Evolutionary conservation across 108 stramenopile genomes (phyloP).

Genomic region (Pseudonitzschia delicatissima): DNA sequence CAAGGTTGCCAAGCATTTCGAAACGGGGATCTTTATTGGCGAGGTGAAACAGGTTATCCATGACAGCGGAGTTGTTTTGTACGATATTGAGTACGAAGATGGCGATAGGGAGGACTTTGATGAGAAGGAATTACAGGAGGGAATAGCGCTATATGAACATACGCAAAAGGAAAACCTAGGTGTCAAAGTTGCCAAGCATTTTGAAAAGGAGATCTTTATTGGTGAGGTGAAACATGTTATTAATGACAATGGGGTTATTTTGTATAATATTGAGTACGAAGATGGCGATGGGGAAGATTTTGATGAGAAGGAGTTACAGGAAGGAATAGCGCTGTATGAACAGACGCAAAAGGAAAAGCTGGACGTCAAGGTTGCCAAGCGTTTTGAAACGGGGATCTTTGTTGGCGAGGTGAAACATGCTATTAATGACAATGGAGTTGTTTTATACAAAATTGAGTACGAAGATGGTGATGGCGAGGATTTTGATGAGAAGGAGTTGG

Average conservation of each 20-base stretch:
- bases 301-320: not conserved
- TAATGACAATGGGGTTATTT: not conserved
- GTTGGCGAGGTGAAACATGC: not conserved
- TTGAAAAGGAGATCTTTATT: not conserved
- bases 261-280: slow-evolving; percentile 3
- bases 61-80: not conserved
- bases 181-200: slow-evolving; percentile 3
- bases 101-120: not conserved
- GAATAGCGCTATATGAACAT: not conserved
- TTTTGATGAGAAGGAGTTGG: not conserved
- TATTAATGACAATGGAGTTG: not conserved
- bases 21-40: not conserved
- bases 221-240: not conserved
- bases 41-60: not conserved
- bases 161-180: too few relatives aligned
- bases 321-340: not conserved
- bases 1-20: not conserved
- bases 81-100: slow-evolving; percentile 8
- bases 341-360: too few relatives aligned
- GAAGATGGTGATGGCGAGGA: slow-evolving; percentile 6
- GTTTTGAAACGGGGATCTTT: not conserved
- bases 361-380: slow-evolving; percentile 1
- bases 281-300: slow-evolving; percentile 2
- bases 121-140: slow-evolving; percentile 4
- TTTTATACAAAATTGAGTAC: slow-evolving; percentile 6